Evolutionary conservation across 2,329 filamentous ascomycete genomes (phyloP).

Genomic region (Zasmidium angulare): DNA sequence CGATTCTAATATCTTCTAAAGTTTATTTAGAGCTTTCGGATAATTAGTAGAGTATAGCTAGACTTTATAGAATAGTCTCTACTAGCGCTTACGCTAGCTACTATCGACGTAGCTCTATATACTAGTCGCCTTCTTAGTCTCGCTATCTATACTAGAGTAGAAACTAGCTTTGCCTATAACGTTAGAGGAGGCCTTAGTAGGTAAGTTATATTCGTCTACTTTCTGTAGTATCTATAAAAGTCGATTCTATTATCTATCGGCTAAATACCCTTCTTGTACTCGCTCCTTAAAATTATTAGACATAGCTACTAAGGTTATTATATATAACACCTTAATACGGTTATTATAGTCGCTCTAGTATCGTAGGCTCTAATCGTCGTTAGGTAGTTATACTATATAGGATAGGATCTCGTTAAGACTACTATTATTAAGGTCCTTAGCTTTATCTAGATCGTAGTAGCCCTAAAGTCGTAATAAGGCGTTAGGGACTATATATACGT

Average conservation of each 20-base stretch:
- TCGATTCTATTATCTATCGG: too few species aligned
- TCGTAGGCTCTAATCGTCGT: too few species aligned
- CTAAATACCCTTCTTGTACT: background rate
- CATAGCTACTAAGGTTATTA: background rate
- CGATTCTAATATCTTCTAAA: background rate
- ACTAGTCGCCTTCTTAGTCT: too few species aligned
- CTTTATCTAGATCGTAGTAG: background rate
- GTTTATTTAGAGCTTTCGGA: background rate
- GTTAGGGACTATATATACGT: background rate
- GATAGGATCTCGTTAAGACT: background rate
- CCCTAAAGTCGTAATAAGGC: background rate
- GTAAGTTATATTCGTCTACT: background rate
- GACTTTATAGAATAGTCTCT: background rate
- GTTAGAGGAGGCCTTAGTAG: background rate
- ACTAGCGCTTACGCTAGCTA: too few species aligned
- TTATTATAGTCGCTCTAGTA: background rate
- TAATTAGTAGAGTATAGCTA: too few species aligned
- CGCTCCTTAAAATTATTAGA: background rate
- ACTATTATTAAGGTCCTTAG: slow-evolving; percentile 2
- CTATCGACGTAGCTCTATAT: too few species aligned
- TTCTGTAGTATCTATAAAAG: too few species aligned
- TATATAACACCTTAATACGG: background rate
- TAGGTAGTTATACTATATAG: too few species aligned
- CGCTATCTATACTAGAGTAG: too few species aligned
- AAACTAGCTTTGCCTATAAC: too few species aligned